Base-by-base conservation (phyloP, 805 yeast species). In the Saccharomycopsis vini region DNA sequence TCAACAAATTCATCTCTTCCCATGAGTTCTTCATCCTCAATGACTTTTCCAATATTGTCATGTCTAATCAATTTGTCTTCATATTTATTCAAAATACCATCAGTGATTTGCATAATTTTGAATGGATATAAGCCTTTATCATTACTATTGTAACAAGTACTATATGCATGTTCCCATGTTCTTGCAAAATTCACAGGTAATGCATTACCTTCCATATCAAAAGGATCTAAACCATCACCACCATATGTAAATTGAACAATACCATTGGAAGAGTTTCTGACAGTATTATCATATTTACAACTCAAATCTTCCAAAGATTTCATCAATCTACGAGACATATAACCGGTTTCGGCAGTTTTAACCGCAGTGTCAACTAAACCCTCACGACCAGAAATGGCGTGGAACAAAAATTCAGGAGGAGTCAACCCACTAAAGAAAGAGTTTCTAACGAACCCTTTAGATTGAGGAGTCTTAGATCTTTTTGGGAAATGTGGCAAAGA, bases 321-420 rank as follows among this genome's bases (percentile, higher is more conserved):
- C 98, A 90, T 90, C 61, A 90, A 72, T 63, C 98, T 80, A 65
- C 98, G 84, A 20, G 97, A 90, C 94, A 90, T 90, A 66, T 89
- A 89, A 60, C 97, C 97, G 3, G 98, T 90, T 62, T 92, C 99
- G 3, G 99, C 99, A 28, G 99, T 92, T 64, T 92, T 92, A 45
- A 92, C 99, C 18, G 99, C 99, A 19, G 99, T 92, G 72, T 92
- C 99, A 47, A 92, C 97, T 62, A 92, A 72, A 66, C 99, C 99
- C 72, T 92, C 99, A 72, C 99, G 85, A 60, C 99, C 99, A 2
- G 97, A 89, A 68, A 92, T 92, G 50, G 99, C 97, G 62, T 92
- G 99, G 75, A 94, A 92, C 52, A 90, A 69, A 61, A 90, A 92
- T 62, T 92, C 99, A 10, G 97, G 96, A 2, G 99, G 99, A 13